Evolutionary conservation across 1,284 basidiomycete genomes (phyloP), one percentile per base, ranked within the genome.

Genomic region (Ustilago tritici): DNA sequence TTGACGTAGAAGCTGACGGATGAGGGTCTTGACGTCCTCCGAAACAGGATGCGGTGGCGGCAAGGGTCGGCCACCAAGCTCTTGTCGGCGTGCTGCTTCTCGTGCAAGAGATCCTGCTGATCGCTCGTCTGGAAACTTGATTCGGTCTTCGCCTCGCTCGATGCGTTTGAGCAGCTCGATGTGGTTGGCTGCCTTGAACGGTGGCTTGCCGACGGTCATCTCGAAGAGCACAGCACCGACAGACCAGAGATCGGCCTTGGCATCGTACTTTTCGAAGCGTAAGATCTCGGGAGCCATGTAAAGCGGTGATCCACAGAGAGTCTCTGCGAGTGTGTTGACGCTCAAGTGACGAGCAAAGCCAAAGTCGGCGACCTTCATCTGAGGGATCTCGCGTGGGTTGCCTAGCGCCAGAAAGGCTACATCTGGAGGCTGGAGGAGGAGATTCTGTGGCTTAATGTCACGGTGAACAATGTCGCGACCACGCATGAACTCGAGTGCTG

Each of bases 261-360:
- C 95, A 85, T 98, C 95, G 87, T 99, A 98, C 87, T 96, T 97
- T 88, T 99, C 93, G 86, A 98, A 98, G 23, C 94, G 91, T 19
- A 99, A 88, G 76, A 99, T 99, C 87, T 99, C 96, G 0, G 96
- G 96, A 0, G 97, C 96, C 96, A 99, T 99, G 88, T 99, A 99
- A 36, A 99, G 88, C 54, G 97, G 96, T 23, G 95, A 98, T 9
- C 97, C 96, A 85, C 96, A 99, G 0, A 99, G 89, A 2, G 96
- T 99, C 87, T 99, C 96, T 10, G 96, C 97, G 90, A 99, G 91
- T 88, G 94, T 93, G 4, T 94, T 92, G 54, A 92, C 93, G 0
- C 95, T 95, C 8, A 99, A 88, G 38, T 92, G 93, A 14, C 97
- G 90, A 0, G 97, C 97, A 82, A 99, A 99, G 0, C 96, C 96